These are phyloP conservation scores for Vigna radiata DNA, from an alignment of 306 rosid genomes.

Conservation along the genomic window DNA sequence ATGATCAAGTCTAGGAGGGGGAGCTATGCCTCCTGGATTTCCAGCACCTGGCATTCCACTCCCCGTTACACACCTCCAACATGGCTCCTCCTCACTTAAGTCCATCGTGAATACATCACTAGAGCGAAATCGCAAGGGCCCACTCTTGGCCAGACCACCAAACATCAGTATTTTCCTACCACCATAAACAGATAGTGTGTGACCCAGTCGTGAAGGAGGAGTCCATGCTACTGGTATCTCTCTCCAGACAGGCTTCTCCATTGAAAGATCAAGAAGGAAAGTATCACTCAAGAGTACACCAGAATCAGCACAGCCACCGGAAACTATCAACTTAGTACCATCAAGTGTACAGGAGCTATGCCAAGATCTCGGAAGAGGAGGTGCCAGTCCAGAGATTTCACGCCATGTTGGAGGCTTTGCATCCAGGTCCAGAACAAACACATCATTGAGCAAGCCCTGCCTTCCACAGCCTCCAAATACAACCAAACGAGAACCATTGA, in stretches of 20 bases:
- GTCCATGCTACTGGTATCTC: conserved; percentile 99
- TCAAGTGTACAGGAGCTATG: conserved; percentile 99
- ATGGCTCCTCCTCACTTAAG: conserved; percentile 94
- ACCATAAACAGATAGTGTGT: conserved; percentile 93
- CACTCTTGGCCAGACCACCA: conserved; percentile 99
- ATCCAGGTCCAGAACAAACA: conserved; percentile 90
- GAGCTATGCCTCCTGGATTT: conserved; percentile 96
- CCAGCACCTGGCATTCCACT: conserved; percentile 99
- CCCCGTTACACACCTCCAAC: conserved; percentile 97
- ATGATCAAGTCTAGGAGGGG: conserved; percentile 99
- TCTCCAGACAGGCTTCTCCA: conserved; percentile 97
- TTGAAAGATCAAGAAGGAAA: conserved; percentile 93
- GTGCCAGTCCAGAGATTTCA: conserved; percentile 98
- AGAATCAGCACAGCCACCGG: conserved; percentile 99
- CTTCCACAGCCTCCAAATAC: conserved; percentile 99
- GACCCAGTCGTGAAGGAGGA: conserved; percentile 98
- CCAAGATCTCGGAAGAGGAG: conserved; percentile 99
- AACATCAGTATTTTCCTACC: conserved; percentile 98
- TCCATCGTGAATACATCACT: conserved; percentile 98
- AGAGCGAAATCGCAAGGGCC: conserved; percentile 94
- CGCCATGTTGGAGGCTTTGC: conserved; percentile 99
- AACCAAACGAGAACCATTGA: conserved; percentile 92
- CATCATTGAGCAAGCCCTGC: conserved; percentile 98
- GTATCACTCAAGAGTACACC: conserved; percentile 98
- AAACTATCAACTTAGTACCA: conserved; percentile 97